Base-by-base conservation (phyloP, 768 basidiomycete genomes). In the Clitopilus passeckerianus region DNA sequence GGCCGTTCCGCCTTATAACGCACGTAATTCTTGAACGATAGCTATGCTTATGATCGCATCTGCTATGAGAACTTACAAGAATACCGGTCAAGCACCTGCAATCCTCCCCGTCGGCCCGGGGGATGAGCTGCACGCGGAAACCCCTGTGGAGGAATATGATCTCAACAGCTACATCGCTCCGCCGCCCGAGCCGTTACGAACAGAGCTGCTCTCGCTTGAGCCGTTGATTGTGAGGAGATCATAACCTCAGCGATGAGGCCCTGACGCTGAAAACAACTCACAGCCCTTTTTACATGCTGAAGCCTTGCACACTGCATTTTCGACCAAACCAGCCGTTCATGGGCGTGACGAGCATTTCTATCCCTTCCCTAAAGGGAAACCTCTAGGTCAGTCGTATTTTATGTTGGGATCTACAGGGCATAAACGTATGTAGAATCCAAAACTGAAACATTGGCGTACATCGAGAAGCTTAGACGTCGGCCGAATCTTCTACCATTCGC, bases 401-500 rank as follows among this genome's bases (percentile, higher is more conserved):
- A 18, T 15, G 10, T 30, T 33, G 14, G 23, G 16, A 20, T 18
- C 34, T n/a, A 27, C 14, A 52, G 9, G 15, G 15, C 34, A 23
- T 27, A n/a, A n/a, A n/a, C 34, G 6, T 22, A 57, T 8, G 8
- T 34, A 66, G 65, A 60, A 34, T 62, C 61, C 2, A 66, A 64
- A 57, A 35, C 60, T 14, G 65, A 66, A 53, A 66, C 65, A 0
- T 56, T 66, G 57, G 56, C 62, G 8, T 66, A 64, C 56, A 59
- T 66, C 33, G 65, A 66, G 57, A 66, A 66, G 55, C 65, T 64
- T 43, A 61, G 65, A 9, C 65, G 64, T 7, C 61, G 65, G 16
- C 20, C 61, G 27, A 66, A 66, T 53, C 22, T 66, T n/a, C 59
- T 66, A 12, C 59, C 65, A 4, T 66, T 66, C 34, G 65, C 65